phyloP scores from a whole-genome alignment of 108 stramenopile species.

The Cyclotella sp. region DNA sequence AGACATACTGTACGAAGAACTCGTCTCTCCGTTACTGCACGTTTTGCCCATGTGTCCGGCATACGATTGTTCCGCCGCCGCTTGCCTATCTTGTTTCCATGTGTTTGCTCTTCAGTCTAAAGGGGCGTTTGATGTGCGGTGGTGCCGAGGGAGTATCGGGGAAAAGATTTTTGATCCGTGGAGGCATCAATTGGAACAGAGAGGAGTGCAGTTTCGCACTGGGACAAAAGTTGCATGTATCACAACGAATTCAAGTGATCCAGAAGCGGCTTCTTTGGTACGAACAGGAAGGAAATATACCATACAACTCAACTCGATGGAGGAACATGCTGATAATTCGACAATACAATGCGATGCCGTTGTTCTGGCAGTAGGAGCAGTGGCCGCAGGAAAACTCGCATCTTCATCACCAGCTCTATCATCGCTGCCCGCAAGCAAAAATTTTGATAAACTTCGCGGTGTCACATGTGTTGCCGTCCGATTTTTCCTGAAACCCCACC shows the following conservation, averaged over 20 bases:
- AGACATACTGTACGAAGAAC: conserved; percentile 61
- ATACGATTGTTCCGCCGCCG: conserved; percentile 86
- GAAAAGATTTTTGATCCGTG: conserved; percentile 84
- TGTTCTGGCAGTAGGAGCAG: conserved; percentile 82
- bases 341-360: conserved; percentile 71
- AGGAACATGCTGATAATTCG: conserved; percentile 36
- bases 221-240: conserved; percentile 65
- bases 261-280: no score
- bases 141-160: conserved; percentile 76
- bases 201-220: conserved; percentile 65
- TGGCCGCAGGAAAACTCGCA: conserved; percentile 55
- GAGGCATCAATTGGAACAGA: conserved; percentile 52
- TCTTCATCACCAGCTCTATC: conserved; percentile 58
- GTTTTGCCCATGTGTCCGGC: conserved; percentile 86
- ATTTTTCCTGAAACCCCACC: conserved; percentile 61
- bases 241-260: conserved; percentile 24
- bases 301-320: conserved; percentile 22
- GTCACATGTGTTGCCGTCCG: conserved; percentile 85
- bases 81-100: conserved; percentile 88
- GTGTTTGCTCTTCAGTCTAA: conserved; percentile 85
- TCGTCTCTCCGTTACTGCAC: conserved; percentile 80
- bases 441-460: conserved; percentile 75
- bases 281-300: conserved; percentile 2
- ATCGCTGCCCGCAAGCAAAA: conserved; percentile 40
- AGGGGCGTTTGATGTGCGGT: conserved; percentile 90